A percentile compares a stretch with the other conserved stretches of the same genome.
Evolutionary conservation across 2,329 filamentous ascomycete species (phyloP).

Genomic region (Fusarium papillatum): DNA sequence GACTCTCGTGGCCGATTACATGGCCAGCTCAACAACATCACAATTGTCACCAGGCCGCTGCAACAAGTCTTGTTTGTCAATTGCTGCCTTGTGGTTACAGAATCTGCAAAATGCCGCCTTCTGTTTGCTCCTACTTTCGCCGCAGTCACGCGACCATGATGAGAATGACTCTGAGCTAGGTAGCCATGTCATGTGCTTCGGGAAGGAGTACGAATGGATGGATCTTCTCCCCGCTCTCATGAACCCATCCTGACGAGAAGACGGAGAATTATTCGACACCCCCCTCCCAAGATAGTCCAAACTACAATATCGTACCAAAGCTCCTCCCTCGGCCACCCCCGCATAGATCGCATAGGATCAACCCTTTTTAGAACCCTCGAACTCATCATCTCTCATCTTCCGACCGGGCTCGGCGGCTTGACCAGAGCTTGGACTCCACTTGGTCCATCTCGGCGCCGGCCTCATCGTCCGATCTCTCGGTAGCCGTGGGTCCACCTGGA

Average conservation of each 20-base stretch:
- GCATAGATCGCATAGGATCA: neutral
- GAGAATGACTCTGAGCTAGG: neutral
- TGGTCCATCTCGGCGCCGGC: slow-evolving; percentile 41
- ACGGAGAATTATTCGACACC: neutral
- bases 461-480: slow-evolving; percentile 45
- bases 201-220: slow-evolving; percentile 19
- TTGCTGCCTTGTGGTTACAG: neutral
- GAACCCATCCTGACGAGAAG: slow-evolving; percentile 24
- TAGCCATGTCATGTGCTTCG: slow-evolving; percentile 35
- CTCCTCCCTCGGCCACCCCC: neutral
- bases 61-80: neutral
- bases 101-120: slow-evolving; percentile 19
- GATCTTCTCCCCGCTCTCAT: slow-evolving; percentile 37
- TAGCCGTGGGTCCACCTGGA: slow-evolving; percentile 44
- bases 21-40: slow-evolving; percentile 2
- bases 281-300: neutral
- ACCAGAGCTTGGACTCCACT: slow-evolving; percentile 26
- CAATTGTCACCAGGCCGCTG: neutral
- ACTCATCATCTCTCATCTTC: neutral
- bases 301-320: neutral
- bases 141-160: slow-evolving; percentile 35
- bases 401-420: slow-evolving; percentile 17
- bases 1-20: neutral
- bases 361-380: neutral
- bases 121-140: slow-evolving; percentile 11